Evolutionary conservation across 2,329 filamentous ascomycete species (phyloP).

Genomic region (Aschersonia sp.): DNA sequence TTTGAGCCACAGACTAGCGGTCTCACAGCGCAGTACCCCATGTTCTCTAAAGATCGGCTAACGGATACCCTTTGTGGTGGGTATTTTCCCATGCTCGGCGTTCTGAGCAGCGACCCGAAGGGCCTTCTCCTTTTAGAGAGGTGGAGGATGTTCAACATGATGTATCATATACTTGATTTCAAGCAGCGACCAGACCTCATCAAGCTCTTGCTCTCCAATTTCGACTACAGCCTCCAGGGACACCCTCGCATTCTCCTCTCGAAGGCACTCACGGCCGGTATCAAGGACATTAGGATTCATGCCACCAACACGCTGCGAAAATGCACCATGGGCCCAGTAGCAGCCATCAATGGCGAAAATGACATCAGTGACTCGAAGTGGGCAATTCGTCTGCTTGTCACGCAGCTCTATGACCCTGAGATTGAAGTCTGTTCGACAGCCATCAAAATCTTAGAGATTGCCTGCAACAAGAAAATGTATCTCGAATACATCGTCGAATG

Average conservation of each 20-base stretch:
- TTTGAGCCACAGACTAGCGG: slow-evolving; percentile 42
- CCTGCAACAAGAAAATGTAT: slow-evolving; percentile 81
- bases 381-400: slow-evolving; percentile 95
- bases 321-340: slow-evolving; percentile 49
- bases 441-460: slow-evolving; percentile 93
- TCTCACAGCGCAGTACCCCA: slow-evolving; percentile 66
- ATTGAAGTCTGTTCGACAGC: slow-evolving; percentile 93
- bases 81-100: slow-evolving; percentile 86
- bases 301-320: slow-evolving; percentile 77
- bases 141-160: slow-evolving; percentile 99
- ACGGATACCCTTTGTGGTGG: slow-evolving; percentile 78
- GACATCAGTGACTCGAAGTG: slow-evolving; percentile 64
- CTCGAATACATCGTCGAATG: slow-evolving; percentile 96
- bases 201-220: slow-evolving; percentile 72
- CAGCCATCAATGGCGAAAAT: slow-evolving; percentile 21
- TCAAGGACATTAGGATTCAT: slow-evolving; percentile 82
- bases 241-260: slow-evolving; percentile 87
- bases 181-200: slow-evolving; percentile 85
- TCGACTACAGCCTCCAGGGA: slow-evolving; percentile 80
- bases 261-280: slow-evolving; percentile 82
- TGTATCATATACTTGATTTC: slow-evolving; percentile 93
- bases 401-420: slow-evolving; percentile 92
- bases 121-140: slow-evolving; percentile 83
- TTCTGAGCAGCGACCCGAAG: slow-evolving; percentile 66
- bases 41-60: slow-evolving; percentile 78